These are phyloP conservation scores for Lentinula boryana DNA, from an alignment of 768 basidiomycete species.

Conservation along the genomic window DNA sequence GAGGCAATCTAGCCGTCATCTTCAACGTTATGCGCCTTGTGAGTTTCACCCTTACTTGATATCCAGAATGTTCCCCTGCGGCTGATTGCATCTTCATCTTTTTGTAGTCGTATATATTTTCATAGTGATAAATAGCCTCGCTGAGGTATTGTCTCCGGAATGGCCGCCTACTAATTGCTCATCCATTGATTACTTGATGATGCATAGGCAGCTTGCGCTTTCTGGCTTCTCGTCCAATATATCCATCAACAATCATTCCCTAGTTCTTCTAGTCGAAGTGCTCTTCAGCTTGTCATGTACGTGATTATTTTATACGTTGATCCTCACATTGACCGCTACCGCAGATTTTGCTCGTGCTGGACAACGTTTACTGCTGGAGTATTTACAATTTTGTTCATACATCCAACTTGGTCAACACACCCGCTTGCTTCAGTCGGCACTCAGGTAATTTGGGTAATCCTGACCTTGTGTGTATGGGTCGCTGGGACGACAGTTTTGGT, in stretches of 20 bases:
- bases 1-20: neutral
- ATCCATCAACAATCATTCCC: neutral
- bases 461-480: neutral
- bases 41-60: neutral
- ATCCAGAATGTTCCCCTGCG: neutral
- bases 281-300: neutral
- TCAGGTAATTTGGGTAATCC: neutral
- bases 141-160: neutral
- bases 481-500: neutral
- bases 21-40: constrained; percentile 1
- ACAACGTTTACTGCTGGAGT: neutral
- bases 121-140: neutral
- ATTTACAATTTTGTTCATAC: neutral
- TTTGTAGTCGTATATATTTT: neutral
- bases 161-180: neutral
- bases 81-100: neutral
- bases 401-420: constrained; percentile 2
- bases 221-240: neutral
- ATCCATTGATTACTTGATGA: neutral
- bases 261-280: neutral
- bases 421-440: neutral
- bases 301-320: neutral
- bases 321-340: neutral
- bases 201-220: neutral
- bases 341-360: neutral